A percentile compares a stretch with the other conserved stretches of the same genome.
Conservation (phyloP, 441 rosid species). For the Syzygium malaccense region DNA sequence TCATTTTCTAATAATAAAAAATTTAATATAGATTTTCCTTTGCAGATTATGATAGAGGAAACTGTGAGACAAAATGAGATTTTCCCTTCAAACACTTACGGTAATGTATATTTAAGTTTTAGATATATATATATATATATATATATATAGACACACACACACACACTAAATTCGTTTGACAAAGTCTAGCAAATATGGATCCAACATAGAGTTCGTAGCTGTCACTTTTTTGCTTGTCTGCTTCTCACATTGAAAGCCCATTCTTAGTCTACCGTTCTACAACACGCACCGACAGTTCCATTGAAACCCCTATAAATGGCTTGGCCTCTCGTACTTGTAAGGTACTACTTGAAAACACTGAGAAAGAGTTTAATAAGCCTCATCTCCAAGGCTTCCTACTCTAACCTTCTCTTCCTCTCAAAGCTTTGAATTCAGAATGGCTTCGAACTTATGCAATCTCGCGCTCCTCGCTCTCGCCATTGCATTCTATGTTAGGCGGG, state of each 20-base stretch:
- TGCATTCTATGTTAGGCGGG: background rate
- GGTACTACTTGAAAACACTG: background rate
- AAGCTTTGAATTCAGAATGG: slow-evolving; percentile 12
- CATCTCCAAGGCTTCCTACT: background rate
- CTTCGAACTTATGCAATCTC: slow-evolving; percentile 16
- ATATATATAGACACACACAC: too few species aligned
- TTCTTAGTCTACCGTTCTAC: background rate
- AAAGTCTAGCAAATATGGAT: background rate
- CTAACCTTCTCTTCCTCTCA: background rate
- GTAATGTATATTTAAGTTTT: background rate
- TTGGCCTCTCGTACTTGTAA: background rate
- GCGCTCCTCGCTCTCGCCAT: slow-evolving; percentile 22
- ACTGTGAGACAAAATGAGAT: background rate
- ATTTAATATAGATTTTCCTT: background rate
- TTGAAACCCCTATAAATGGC: background rate
- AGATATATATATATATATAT: too few species aligned
- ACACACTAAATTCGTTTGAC: background rate
- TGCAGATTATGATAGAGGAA: background rate
- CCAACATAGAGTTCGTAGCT: background rate
- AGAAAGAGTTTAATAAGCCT: background rate
- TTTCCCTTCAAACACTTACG: background rate
- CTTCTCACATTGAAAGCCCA: background rate
- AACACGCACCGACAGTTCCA: background rate
- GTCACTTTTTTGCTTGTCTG: background rate
- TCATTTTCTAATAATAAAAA: too few species aligned